Percentiles rank a stretch among this genome's conserved stretches.
phyloP scores from a whole-genome alignment of 2,329 filamentous ascomycete genomes.

The Coleophoma cylindrospora region DNA sequence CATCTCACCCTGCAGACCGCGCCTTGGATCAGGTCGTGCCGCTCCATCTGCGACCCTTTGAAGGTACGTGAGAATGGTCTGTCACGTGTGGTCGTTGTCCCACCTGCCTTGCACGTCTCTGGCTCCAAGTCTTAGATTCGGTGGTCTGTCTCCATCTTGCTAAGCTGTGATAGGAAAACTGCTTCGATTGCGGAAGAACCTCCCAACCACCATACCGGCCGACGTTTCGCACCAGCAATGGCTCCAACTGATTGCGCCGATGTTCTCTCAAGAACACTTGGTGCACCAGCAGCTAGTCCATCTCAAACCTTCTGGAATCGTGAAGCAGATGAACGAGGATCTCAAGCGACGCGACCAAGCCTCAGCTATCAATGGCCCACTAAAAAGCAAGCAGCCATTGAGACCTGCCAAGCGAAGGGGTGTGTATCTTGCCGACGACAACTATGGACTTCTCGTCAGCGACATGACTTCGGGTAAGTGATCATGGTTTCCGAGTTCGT shows the following conservation, averaged over 20 bases:
- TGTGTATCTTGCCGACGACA: constrained; percentile 46
- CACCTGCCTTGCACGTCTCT: not conserved
- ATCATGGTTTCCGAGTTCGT: not conserved
- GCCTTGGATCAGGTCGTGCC: too few species aligned
- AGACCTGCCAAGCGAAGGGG: constrained; percentile 44
- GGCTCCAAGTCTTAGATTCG: not conserved
- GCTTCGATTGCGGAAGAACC: constrained; percentile 57
- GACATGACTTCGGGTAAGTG: constrained; percentile 58
- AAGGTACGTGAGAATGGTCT: too few species aligned
- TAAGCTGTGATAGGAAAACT: constrained; percentile 36
- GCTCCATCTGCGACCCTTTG: too few species aligned
- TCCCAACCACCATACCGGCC: constrained; percentile 40
- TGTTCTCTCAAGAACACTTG: constrained; percentile 50
- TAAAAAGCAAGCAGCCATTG: constrained; percentile 1
- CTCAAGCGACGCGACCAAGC: constrained; percentile 32
- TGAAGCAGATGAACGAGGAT: constrained; percentile 44
- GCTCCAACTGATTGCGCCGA: constrained; percentile 43
- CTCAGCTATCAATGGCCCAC: constrained; percentile 1
- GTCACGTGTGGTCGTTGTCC: too few species aligned
- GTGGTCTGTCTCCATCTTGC: constrained; percentile 8
- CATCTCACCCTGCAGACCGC: too few species aligned
- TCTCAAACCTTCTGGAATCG: constrained; percentile 36
- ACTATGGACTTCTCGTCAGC: constrained; percentile 66
- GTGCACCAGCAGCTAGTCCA: constrained; percentile 50
- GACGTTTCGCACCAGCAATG: constrained; percentile 38